phyloP scores from a whole-genome alignment of 257 asterid genomes.

The Scutellaria galericulata region DNA sequence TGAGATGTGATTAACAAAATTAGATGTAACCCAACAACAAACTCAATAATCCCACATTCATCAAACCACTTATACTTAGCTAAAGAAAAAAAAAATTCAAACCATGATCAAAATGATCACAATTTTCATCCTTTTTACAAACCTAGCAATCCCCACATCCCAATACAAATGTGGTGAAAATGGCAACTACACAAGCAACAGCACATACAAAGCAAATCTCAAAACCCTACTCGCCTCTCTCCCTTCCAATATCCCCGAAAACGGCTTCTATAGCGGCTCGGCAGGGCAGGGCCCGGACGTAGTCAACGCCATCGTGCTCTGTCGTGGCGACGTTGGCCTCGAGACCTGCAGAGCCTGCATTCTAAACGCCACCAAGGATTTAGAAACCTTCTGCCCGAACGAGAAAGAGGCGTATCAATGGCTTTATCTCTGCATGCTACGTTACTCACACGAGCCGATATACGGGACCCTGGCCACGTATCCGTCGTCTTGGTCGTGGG shows the following conservation, averaged over 20 bases:
- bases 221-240: constrained; percentile 34
- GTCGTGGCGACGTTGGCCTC: constrained; percentile 36
- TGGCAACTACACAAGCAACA: constrained; percentile 38
- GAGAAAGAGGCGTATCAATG: constrained; percentile 31
- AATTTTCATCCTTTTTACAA: too few relatives aligned
- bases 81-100: too few relatives aligned
- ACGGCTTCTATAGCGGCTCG: constrained; percentile 34
- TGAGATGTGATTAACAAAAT: too few relatives aligned
- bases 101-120: too few relatives aligned
- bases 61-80: too few relatives aligned
- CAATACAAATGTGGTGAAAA: not conserved
- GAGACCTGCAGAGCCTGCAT: constrained; percentile 13
- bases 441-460: constrained; percentile 36
- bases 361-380: too few relatives aligned
- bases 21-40: too few relatives aligned
- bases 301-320: constrained; percentile 35
- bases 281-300: constrained; percentile 28
- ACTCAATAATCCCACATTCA: too few relatives aligned
- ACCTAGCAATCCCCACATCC: too few relatives aligned
- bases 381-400: constrained; percentile 29
- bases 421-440: constrained; percentile 33
- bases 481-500: not conserved
- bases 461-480: not conserved
- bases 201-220: constrained; percentile 38
- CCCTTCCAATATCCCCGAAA: constrained; percentile 21